Evolutionary conservation across 345 rosid species (phyloP), one percentile per base, ranked within the genome.

Genomic region (Gossypium anomalum): DNA sequence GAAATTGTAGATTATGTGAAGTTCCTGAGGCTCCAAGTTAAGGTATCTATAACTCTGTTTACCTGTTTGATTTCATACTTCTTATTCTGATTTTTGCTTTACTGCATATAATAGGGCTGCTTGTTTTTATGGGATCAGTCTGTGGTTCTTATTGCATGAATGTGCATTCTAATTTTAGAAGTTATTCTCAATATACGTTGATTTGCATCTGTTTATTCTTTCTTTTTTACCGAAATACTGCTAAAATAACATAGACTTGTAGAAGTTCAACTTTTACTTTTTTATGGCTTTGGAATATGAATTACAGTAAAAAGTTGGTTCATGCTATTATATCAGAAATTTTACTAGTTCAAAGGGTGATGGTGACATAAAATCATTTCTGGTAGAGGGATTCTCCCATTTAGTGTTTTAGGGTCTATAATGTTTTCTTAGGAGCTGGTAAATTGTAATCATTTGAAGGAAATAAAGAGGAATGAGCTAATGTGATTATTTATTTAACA

Each of bases 1-100:
- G 99, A 96, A 83, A 88, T 96, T 80, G 98, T 93, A 70, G 99
- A 92, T 84, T 96, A 96, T 83, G 99, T 96, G 73, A 96, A 96
- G 90, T 96, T 96, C 84, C 85, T 96, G 68, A 88, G 98, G 80
- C 99, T 96, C 77, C 99, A 96, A 87, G 99, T 92, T 72, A 96
- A 96, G 99, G 99, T 93, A 85, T 65, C 72, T 34, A 17, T 41
- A 69, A 41, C 71, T 57, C 51, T 20, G 14, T 23, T 67, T 43
- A 22, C 17, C 17, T 47, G 49, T 51, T 47, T 19, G 23, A 43
- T 64, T 74, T 2, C 60, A 56, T 49, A 16, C 15, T 58, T 12
- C 19, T 14, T 67, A 17, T 64, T 56, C 17, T 12, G 20, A 60
- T 9, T 38, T 71, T 71, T 12, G 2, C 15, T 56, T 56, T 71